Evolutionary conservation across 2,329 filamentous ascomycete genomes (phyloP).

Genomic region (Microcyclosporella mali): DNA sequence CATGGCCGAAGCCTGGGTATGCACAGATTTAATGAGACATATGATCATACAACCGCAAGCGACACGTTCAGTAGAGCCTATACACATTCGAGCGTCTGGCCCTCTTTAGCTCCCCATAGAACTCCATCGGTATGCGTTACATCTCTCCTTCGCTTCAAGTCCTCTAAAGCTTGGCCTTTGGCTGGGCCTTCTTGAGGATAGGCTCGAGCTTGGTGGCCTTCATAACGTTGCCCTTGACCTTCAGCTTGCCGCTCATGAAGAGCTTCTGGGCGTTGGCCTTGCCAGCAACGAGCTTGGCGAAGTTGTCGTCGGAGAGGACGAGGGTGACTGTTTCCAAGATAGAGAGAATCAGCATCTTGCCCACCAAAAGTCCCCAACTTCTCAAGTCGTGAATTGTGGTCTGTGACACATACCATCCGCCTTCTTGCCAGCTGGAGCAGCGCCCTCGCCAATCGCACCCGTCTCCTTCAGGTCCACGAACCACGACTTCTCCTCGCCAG

Average conservation of each 20-base stretch:
- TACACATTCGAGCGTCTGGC: background rate
- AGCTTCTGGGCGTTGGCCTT: constrained; percentile 91
- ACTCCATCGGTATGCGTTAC: background rate
- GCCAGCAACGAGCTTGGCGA: constrained; percentile 72
- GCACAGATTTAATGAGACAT: background rate
- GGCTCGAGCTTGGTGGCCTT: constrained; percentile 96
- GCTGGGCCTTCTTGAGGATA: constrained; percentile 80
- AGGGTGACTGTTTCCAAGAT: constrained; percentile 72
- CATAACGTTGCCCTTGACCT: constrained; percentile 98
- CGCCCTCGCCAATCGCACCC: constrained; percentile 72
- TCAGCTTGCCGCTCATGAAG: constrained; percentile 98
- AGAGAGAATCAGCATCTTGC: background rate
- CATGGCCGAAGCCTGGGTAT: too few relatives aligned
- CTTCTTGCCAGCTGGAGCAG: constrained; percentile 63
- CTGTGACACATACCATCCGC: constrained; percentile 60
- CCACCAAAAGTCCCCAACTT: background rate
- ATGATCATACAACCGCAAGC: background rate
- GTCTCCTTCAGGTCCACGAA: constrained; percentile 91
- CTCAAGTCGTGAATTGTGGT: too few relatives aligned
- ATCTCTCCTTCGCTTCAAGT: constrained; percentile 1
- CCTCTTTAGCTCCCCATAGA: background rate
- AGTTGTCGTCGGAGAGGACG: constrained; percentile 76
- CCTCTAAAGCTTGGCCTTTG: constrained; percentile 72
- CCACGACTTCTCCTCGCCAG: constrained; percentile 78
- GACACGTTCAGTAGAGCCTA: background rate